Conservation (phyloP, 345 rosid species). For the Eucalyptus curtisii region DNA sequence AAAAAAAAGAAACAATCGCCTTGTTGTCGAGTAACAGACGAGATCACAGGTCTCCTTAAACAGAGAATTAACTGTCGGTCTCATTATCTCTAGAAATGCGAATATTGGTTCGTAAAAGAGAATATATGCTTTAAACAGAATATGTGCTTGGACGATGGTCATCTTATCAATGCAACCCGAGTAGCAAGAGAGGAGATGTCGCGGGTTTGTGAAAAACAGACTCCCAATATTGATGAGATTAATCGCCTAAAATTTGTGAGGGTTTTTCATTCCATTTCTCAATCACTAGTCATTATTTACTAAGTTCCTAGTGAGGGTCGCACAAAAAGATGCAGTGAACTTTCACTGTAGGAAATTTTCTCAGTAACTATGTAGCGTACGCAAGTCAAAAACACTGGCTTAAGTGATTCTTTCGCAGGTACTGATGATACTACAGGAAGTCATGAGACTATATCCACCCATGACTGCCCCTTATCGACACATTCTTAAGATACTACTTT, state of each 20-base stretch:
- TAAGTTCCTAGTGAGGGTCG: constrained; percentile 5
- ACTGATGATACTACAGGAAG: constrained; percentile 16
- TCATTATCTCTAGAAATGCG: neutral
- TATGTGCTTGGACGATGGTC: constrained; percentile 22
- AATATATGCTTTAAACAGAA: neutral
- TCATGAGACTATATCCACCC: constrained; percentile 18
- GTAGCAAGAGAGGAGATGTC: constrained; percentile 42
- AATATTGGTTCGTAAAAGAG: neutral
- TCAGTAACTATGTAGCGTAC: neutral
- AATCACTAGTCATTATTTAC: neutral
- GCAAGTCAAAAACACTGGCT: neutral
- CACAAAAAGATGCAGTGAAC: constrained; percentile 7
- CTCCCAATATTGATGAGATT: constrained; percentile 1
- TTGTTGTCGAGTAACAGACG: neutral
- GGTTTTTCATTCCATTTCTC: neutral
- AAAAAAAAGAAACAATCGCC: neutral
- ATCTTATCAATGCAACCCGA: constrained; percentile 31
- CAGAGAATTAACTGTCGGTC: neutral
- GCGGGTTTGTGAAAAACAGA: constrained; percentile 7
- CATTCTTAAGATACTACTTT: constrained; percentile 2
- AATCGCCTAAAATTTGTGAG: constrained; percentile 6
- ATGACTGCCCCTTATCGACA: neutral
- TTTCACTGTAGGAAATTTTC: neutral
- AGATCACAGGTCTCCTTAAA: neutral
- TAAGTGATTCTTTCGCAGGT: neutral